Base-by-base conservation (phyloP, 768 basidiomycete species). In the Dentipellis sp. region DNA sequence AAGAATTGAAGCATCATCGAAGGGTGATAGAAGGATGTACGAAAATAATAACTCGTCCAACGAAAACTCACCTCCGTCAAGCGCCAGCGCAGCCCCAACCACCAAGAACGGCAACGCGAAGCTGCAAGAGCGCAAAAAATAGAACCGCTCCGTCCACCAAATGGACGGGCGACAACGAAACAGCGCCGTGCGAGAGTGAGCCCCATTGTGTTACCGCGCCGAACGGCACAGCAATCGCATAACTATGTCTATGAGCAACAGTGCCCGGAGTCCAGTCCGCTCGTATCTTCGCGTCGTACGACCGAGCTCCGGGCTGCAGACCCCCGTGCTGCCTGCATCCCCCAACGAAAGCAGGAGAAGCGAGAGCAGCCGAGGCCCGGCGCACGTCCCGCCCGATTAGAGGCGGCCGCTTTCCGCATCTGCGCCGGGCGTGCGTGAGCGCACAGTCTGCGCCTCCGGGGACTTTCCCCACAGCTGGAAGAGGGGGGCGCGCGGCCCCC, bases 381-480 rank as follows among this genome's bases (percentile, higher is more conserved):
- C 56, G 55, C 51, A 69, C 76, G 74, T 61, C 29, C 38, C 55
- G 40, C 39, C 76, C 82, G 77, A 78, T 86, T 88, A 71, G 72
- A 76, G 82, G 76, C 77, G 81, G 84, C 74, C 68, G 86, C 77
- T 89, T 84, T 87, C 86, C 87, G 63, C 75, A 64, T 68, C 54
- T 37, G 47, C 42, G 42, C 42, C 40, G 38, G 53, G 57, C 46
- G 65, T 52, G 60, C 75, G 75, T 72, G 68, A 73, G 79, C 75
- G 72, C 73, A 71, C 64, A 64, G 81, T 87, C 86, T 84, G 84
- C 78, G 70, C 79, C 88, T 89, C 88, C 88, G 88, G 88, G 85
- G 88, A 89, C 88, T 89, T 90, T 89, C 86, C 88, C 88, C 88
- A 84, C 88, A 89, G 88, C 84, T 62, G 59, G 73, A 76, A 60